Evolutionary conservation across 176 grass and related monocot genomes (phyloP).

Genomic region (Ensete ventricosum): DNA sequence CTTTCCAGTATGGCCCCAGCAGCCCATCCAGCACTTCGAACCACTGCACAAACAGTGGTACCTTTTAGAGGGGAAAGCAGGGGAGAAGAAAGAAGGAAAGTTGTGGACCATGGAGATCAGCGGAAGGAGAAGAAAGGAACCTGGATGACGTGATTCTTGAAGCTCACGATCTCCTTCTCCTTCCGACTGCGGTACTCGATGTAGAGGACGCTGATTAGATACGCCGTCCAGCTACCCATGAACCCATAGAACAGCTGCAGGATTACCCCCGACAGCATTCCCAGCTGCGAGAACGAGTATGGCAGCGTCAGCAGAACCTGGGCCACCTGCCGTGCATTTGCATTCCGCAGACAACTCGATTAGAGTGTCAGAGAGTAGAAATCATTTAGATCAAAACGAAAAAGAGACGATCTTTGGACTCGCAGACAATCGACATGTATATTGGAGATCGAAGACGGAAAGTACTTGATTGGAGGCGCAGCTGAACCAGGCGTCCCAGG

Average conservation of each 20-base stretch:
- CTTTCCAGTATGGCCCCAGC: slow-evolving; percentile 3
- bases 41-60: not conserved
- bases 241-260: slow-evolving; percentile 17
- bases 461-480: slow-evolving; percentile 22
- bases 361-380: no score
- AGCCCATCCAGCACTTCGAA: slow-evolving; percentile 13
- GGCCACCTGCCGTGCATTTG: slow-evolving; percentile 7
- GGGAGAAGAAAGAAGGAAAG: not conserved
- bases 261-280: slow-evolving; percentile 9
- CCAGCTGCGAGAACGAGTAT: slow-evolving; percentile 26
- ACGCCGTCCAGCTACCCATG: slow-evolving; percentile 24
- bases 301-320: slow-evolving; percentile 26
- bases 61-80: not conserved
- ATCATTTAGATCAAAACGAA: not conserved
- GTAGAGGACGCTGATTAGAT: slow-evolving; percentile 22
- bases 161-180: slow-evolving; percentile 20
- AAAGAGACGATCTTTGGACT: not conserved
- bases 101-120: no score
- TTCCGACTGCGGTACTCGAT: slow-evolving; percentile 16
- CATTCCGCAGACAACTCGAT: not conserved
- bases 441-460: not conserved
- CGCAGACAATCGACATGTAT: no score
- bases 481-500: slow-evolving; percentile 22
- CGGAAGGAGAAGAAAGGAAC: not conserved
- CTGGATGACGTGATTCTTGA: slow-evolving; percentile 28